phyloP scores from a whole-genome alignment of 116 monocot species.

The Posidonia oceanica region DNA sequence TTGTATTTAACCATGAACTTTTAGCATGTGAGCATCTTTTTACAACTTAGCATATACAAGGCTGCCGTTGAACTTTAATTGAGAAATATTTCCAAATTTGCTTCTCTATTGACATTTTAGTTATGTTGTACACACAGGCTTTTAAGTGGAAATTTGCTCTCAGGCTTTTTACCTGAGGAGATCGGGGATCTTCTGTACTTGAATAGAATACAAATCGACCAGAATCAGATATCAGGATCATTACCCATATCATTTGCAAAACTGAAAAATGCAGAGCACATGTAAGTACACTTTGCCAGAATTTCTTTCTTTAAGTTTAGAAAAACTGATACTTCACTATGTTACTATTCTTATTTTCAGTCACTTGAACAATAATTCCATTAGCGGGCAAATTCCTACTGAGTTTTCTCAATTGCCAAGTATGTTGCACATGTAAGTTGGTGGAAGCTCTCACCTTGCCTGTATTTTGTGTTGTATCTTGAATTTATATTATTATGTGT shows the following conservation, averaged over 20 bases:
- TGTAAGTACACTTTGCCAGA: slow-evolving; percentile 44
- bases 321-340: background rate
- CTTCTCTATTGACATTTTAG: background rate
- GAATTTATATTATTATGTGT: too few relatives aligned
- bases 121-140: slow-evolving; percentile 27
- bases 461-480: too few relatives aligned
- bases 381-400: slow-evolving; percentile 73
- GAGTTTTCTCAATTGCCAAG: slow-evolving; percentile 54
- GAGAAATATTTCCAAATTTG: background rate
- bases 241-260: slow-evolving; percentile 80
- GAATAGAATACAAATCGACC: too few relatives aligned
- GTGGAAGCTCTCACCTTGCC: too few relatives aligned
- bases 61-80: background rate
- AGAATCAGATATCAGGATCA: too few relatives aligned
- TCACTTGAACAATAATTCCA: slow-evolving; percentile 93
- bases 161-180: too few relatives aligned
- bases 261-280: slow-evolving; percentile 76
- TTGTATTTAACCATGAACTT: too few relatives aligned
- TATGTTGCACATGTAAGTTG: slow-evolving; percentile 75
- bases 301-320: slow-evolving; percentile 9
- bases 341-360: too few relatives aligned
- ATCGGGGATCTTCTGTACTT: too few relatives aligned
- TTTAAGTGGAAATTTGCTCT: too few relatives aligned
- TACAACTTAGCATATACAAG: too few relatives aligned
- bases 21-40: too few relatives aligned